Percentiles rank a stretch among this genome's conserved stretches.
phyloP scores from a whole-genome alignment of 2,329 filamentous ascomycete genomes.

The Paecilomyces niveus region DNA sequence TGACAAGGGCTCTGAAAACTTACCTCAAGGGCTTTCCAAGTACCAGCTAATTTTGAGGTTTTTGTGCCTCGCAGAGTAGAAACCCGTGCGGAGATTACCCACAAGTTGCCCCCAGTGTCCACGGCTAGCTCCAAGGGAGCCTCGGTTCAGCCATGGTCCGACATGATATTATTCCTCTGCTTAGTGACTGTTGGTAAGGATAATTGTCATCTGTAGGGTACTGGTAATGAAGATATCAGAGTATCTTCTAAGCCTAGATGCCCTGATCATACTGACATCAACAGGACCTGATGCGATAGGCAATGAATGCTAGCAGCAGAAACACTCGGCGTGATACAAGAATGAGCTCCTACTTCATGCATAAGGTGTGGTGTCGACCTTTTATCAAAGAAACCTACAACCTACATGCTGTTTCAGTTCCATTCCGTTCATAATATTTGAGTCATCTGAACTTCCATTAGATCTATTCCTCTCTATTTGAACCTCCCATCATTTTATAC shows the following conservation, averaged over 20 bases:
- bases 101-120: not conserved
- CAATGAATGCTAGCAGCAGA: not conserved
- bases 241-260: not conserved
- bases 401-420: not conserved
- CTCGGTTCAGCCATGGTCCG: not conserved
- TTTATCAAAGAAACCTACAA: not conserved
- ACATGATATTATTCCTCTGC: not conserved
- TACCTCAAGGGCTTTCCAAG: no score
- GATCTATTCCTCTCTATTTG: not conserved
- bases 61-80: no score
- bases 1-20: not conserved
- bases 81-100: no score
- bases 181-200: not conserved
- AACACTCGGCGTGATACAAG: not conserved
- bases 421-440: not conserved
- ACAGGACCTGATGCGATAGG: not conserved
- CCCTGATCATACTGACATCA: not conserved
- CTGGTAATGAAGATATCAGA: not conserved
- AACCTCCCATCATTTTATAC: not conserved
- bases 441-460: not conserved
- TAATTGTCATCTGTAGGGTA: not conserved
- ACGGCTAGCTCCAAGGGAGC: not conserved
- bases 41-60: no score
- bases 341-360: not conserved
- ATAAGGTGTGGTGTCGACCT: not conserved